Base-by-base conservation (phyloP, 2,329 filamentous ascomycete genomes). In the Ophiosphaerella korrae region DNA sequence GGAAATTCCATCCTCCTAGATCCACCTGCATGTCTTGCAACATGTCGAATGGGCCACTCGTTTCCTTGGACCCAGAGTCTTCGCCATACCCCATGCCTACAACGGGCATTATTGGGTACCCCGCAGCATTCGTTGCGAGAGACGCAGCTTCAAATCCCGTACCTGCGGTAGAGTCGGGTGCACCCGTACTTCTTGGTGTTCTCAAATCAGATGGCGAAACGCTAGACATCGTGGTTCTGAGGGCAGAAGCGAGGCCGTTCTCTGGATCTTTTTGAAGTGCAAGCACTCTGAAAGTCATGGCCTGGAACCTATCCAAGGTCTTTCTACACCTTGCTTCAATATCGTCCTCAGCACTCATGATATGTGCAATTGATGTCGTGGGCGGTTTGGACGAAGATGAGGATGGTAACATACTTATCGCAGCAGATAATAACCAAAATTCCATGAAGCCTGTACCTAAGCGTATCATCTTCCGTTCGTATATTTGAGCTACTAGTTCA, bases 361-460 rank as follows among this genome's bases (percentile, higher is more conserved):
- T 52, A 26, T 54, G 62, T 13, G 59, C 53, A 9, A 54, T 61
- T 1, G 63, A 61, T 1, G 60, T 59, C 0, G 52, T 48, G 5
- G 55, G 55, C 24, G 49, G 24, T 11, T 50, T 45, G 1, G 48
- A 23, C 1, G 61, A 55, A 4, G 62, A 53, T 8, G 50, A 38
- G 16, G 53, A 42, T 2, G 70, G 70, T 13, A 73, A 62, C 52
- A 72, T 67, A 7, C 59, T 60, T 14, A 66, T 52, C 1, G 66
- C 66, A 14, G 71, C 64, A n/a, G 56, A 63, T 31, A 73, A 50
- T 7, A 71, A 53, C 63, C 68, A 73, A 47, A 61, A 71, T 42
- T 73, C 70, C 63, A 72, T 70, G 35, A 70, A 73, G 2, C 66
- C 71, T 2, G 68, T 71, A 7, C 70, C 71, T 9, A 73, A 55